Base-by-base conservation (phyloP, 306 rosid genomes). In the Vigna mungo region DNA sequence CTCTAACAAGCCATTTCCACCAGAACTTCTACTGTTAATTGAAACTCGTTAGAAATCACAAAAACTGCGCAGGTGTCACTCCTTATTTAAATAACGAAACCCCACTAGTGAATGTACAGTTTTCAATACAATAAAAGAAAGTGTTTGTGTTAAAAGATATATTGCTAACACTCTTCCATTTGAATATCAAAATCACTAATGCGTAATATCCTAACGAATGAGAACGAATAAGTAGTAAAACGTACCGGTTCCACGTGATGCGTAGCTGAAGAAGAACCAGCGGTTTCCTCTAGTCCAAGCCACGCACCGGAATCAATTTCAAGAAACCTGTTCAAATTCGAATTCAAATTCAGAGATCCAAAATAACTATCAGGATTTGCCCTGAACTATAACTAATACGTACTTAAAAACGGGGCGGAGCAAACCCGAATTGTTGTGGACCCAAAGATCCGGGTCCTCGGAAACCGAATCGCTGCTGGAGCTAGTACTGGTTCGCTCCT, bases 181-280 rank as follows among this genome's bases (percentile, higher is more conserved):
- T 9, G 48, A 43, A 43, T 11, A 52, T 17, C 11, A 21, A 58
- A 43, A 47, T 6, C 65, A 68, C 48, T 4, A 44, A 61, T 16
- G 17, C 17, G 14, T 53, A 52, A 74, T 41, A 53, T 39, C 2
- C 9, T 25, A 5, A 34, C 37, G 18, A 37, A 13, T 8, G 54
- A 48, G 12, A 9, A 41, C 1, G 52, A 78, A 74, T 17, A 58
- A 54, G 74, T 41, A 46, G 68, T 49, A 60, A 56, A 16, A 72
- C 94, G 14, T 86, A 92, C 98, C 0, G 97, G 91, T 85, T 97
- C 98, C 69, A 94, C 92, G 23, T 90, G 97, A 86, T 79, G 86
- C 34, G 78, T 72, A 77, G 94, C 89, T 18, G 84, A 53, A 76
- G 91, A 25, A 64, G 88, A 72, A 36, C 93, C 97, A 60, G 97